Base-by-base conservation (phyloP, 768 basidiomycete genomes). In the Leccinum arenicola region DNA sequence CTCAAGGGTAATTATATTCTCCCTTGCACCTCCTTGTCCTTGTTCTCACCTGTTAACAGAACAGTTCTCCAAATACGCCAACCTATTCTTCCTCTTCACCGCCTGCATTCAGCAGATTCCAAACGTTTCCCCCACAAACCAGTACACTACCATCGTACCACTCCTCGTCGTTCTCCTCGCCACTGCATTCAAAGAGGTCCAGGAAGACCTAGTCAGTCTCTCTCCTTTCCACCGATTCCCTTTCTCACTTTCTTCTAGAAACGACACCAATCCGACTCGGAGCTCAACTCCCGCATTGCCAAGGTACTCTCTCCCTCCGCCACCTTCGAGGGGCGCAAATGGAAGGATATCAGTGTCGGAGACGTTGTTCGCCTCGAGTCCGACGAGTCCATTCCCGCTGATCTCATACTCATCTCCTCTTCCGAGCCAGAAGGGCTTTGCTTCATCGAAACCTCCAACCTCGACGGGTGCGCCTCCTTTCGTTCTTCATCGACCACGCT, bases 61-160 rank as follows among this genome's bases (percentile, higher is more conserved):
- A 72, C 95, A 98, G 84, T 97, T 98, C 79, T 95, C 93, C 48
- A 93, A 97, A 84, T 98, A 98, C 72, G 96, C 97, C 65, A 98
- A 99, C 71, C 54, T 98, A 61, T 99, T 99, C 81, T 99, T 99
- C 82, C 80, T 99, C 59, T 98, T 99, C 79, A 98, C 96, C 31
- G 93, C 93, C 19, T 88, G 83, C 75, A 98, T 98, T 52, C 96
- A 98, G 69, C 97, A 99, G 77, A 95, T 99, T 64, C 97, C 97
- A 15, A 92, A 87, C 66, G 95, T 99, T 7, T 99, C 97, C 1
- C 97, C 97, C 15, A 98, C 96, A 3, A 95, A 97, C 68, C 80
- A 76, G 59, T 99, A 91, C 73, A 99, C 97, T 2, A 99, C 97
- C 8, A 95, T 99, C 71, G 90, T 78, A 0, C 97, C 97, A 15